phyloP scores from a whole-genome alignment of 2,329 filamentous ascomycete species.

The Neofusicoccum umdonicola region DNA sequence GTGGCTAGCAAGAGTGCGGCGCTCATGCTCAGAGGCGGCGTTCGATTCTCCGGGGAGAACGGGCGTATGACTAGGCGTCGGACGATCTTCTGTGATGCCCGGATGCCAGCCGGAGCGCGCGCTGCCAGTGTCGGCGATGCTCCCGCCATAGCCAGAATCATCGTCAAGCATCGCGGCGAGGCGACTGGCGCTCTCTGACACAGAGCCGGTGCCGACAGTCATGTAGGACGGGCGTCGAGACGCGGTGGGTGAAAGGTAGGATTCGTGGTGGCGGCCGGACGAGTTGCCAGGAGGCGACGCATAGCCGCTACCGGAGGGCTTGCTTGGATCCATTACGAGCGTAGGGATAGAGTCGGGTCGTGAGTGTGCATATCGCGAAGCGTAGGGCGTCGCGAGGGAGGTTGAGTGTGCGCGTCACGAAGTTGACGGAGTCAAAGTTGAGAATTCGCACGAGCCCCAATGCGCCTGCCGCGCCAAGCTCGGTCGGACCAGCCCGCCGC shows the following conservation, averaged over 20 bases:
- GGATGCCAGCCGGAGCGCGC: constrained; percentile 53
- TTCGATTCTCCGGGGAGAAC: constrained; percentile 49
- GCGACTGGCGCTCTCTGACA: constrained; percentile 76
- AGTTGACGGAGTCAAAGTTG: constrained; percentile 3
- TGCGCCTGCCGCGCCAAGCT: not conserved
- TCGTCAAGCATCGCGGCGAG: constrained; percentile 78
- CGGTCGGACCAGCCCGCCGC: not conserved
- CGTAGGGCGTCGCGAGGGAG: not conserved
- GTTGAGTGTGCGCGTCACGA: not conserved
- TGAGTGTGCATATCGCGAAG: constrained; percentile 31
- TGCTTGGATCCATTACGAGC: constrained; percentile 14
- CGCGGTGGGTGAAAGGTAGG: constrained; percentile 7
- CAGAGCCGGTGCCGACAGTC: constrained; percentile 80
- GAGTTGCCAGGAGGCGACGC: constrained; percentile 21
- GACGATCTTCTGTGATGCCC: constrained; percentile 56
- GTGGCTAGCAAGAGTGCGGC: constrained; percentile 71
- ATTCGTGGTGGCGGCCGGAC: constrained; percentile 22
- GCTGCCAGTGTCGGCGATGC: constrained; percentile 63
- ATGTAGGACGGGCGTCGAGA: constrained; percentile 65
- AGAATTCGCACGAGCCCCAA: not conserved
- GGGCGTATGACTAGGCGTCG: constrained; percentile 56
- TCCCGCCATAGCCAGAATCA: constrained; percentile 91
- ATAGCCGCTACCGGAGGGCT: constrained; percentile 25
- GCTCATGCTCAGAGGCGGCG: constrained; percentile 58
- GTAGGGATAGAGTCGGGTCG: constrained; percentile 16